Base-by-base conservation (phyloP, 768 basidiomycete species). In the Clitopilus passeckerianus region DNA sequence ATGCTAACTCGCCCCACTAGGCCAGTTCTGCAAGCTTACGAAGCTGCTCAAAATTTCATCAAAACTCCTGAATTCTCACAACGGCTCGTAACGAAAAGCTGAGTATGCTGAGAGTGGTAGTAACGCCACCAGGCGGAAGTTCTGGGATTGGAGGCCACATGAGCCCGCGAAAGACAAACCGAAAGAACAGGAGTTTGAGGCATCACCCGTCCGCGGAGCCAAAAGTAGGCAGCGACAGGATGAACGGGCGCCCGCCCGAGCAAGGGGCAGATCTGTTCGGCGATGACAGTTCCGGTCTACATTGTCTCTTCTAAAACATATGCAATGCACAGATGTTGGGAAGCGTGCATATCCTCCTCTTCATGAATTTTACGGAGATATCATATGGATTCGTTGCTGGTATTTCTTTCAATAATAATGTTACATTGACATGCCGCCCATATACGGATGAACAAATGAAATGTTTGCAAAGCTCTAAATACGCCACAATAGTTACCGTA, bases 71-170 rank as follows among this genome's bases (percentile, higher is more conserved):
- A 77, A 41, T 87, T 89, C 64, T 56, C 75, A 0, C 72, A 76
- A 33, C 74, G 76, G 18, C 79, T 84, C 30, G 84, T 93, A 61
- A 92, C 92, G n/a, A 4, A 77, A 89, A 46, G 84, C 83, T 53
- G 94, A 98, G 70, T 98, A 96, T 72, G 75, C 84, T 54, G 95
- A 98, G 74, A 81, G 81, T 61, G 95, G 95, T 34, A 89, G 85
- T 64, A 82, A 77, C 60, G 88, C 89, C 59, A 85, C 85, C 60
- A 82, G 91, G 63, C 79, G 87, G 59, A 92, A 90, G 68, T 92
- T 95, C 72, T 76, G 71, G 23, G 82, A 85, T 60, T 85, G 85
- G 86, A 83, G 80, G 65, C 68, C 68, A 34, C 71, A 69, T 41
- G 74, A 72, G 64, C 56, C 66, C 59, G 76, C 75, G 68, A 75